Conservation (phyloP, 148 eudicot genomes). For the Vaccinium corymbosum region DNA sequence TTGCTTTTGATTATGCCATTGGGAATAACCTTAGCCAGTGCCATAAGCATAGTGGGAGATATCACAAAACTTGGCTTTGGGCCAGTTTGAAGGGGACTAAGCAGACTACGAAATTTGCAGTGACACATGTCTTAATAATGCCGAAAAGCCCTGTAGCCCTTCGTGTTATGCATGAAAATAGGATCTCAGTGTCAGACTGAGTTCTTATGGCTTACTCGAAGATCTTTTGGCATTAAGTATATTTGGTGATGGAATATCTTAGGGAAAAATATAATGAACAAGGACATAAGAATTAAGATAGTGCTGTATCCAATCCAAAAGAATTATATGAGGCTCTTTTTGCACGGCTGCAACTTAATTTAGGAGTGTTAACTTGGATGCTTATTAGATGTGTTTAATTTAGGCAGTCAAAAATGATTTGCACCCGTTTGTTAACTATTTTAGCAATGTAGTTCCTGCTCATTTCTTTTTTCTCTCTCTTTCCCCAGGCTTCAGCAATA, state of each 20-base stretch:
- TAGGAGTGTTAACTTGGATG: not conserved
- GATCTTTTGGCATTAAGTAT: not conserved
- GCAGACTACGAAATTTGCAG: not conserved
- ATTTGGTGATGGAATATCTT: not conserved
- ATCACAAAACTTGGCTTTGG: not conserved
- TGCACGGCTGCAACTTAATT: not conserved
- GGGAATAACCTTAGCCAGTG: not conserved
- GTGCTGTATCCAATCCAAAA: not conserved
- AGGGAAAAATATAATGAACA: not conserved
- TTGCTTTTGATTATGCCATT: too few relatives aligned
- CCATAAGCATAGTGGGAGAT: not conserved
- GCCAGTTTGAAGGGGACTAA: not conserved
- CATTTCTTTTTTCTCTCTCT: not conserved
- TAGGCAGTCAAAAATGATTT: not conserved
- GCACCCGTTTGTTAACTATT: not conserved
- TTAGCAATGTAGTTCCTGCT: not conserved
- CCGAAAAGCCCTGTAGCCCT: not conserved
- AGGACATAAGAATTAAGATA: not conserved
- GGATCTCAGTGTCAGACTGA: not conserved
- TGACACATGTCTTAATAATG: not conserved
- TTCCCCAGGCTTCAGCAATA: slow-evolving; percentile 77
- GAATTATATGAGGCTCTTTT: not conserved
- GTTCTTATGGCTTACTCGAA: not conserved
- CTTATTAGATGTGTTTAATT: not conserved
- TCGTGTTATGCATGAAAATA: not conserved